phyloP scores from a whole-genome alignment of 1,284 basidiomycete species.

The Naganishia albida region DNA sequence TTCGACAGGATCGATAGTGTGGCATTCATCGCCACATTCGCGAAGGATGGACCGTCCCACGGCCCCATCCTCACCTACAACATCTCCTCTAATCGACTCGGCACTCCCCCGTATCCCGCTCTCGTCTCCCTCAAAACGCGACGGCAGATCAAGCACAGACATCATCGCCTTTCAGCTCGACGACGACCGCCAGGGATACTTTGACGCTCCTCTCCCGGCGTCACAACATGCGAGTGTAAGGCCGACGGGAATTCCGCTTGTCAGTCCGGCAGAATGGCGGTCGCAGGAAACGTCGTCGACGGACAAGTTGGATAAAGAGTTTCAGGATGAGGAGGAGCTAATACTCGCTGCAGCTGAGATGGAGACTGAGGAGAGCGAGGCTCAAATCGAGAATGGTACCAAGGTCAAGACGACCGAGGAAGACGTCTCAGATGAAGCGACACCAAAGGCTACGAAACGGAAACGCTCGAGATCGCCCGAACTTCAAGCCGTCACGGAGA shows the following conservation, averaged over 20 bases:
- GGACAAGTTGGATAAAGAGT: conserved; percentile 20
- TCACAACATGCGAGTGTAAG: background rate
- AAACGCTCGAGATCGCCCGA: conserved; percentile 8
- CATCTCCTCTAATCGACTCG: conserved; percentile 7
- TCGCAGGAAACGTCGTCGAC: conserved; percentile 26
- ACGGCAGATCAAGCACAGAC: conserved; percentile 24
- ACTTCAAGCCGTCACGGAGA: background rate
- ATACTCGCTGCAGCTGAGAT: conserved; percentile 16
- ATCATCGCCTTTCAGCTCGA: conserved; percentile 10
- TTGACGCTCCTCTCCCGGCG: background rate
- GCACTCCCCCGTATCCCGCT: background rate
- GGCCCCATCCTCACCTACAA: background rate
- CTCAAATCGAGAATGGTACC: background rate
- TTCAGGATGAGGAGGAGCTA: conserved; percentile 10
- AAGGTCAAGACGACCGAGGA: background rate
- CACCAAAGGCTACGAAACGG: background rate
- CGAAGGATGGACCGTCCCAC: background rate
- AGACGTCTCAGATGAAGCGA: background rate
- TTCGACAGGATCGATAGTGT: too few relatives aligned
- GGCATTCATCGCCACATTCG: background rate
- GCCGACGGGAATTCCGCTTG: conserved; percentile 12
- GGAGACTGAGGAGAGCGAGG: background rate
- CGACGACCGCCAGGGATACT: conserved; percentile 6
- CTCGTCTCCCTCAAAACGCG: conserved; percentile 9
- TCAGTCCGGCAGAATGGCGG: conserved; percentile 4